phyloP scores from a whole-genome alignment of 2,329 filamentous ascomycete species.

The Cladosporium sp. region DNA sequence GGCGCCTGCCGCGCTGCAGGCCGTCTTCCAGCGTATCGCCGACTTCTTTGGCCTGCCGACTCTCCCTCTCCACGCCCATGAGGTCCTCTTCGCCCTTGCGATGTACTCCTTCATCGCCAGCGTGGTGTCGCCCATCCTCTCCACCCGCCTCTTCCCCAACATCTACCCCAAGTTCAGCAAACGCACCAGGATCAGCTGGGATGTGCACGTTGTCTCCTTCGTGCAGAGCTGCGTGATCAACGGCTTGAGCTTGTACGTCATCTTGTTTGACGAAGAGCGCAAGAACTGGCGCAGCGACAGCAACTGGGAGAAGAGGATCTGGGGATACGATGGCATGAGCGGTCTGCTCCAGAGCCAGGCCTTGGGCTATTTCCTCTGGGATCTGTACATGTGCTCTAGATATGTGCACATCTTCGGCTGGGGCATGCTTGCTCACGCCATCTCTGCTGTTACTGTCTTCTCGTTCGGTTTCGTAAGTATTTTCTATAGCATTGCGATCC shows the following conservation, averaged over 20 bases:
- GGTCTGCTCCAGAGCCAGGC: slow-evolving; percentile 76
- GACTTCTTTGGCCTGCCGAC: slow-evolving; percentile 62
- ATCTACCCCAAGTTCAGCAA: slow-evolving; percentile 63
- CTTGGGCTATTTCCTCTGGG: slow-evolving; percentile 82
- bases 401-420: slow-evolving; percentile 71
- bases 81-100: slow-evolving; percentile 65
- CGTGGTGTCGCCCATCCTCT: slow-evolving; percentile 67
- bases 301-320: slow-evolving; percentile 64
- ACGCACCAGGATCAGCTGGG: slow-evolving; percentile 74
- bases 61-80: slow-evolving; percentile 75
- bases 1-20: slow-evolving; percentile 57
- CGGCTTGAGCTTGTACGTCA: slow-evolving; percentile 70
- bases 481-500: not conserved
- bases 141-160: slow-evolving; percentile 60
- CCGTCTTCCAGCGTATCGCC: slow-evolving; percentile 63
- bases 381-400: slow-evolving; percentile 67
- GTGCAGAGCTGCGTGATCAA: slow-evolving; percentile 75
- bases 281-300: slow-evolving; percentile 49
- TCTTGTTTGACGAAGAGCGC: slow-evolving; percentile 67
- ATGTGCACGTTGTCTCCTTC: slow-evolving; percentile 82
- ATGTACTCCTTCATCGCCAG: slow-evolving; percentile 69
- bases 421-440: slow-evolving; percentile 76
- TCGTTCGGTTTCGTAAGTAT: slow-evolving; percentile 74
- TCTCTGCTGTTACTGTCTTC: slow-evolving; percentile 73
- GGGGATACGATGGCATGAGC: slow-evolving; percentile 71